These are phyloP conservation scores for Tylopilus subfusipes DNA, from an alignment of 768 basidiomycete genomes.

Conservation along the genomic window DNA sequence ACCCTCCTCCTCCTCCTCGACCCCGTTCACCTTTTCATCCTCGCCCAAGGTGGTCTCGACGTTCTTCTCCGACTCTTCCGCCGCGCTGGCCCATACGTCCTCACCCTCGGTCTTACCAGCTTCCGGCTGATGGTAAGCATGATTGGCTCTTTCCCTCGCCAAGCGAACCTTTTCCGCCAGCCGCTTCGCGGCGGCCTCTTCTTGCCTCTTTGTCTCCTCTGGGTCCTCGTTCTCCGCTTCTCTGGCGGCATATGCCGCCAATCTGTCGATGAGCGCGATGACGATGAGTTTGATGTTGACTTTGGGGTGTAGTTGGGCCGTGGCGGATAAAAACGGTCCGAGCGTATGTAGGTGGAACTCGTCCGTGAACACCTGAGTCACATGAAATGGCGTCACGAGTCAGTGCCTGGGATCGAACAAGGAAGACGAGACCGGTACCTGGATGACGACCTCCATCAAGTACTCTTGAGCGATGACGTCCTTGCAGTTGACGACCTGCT, in stretches of 20 bases:
- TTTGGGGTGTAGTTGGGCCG: slow-evolving; percentile 93
- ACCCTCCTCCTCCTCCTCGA: slow-evolving; percentile 24
- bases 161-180: slow-evolving; percentile 82
- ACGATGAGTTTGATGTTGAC: slow-evolving; percentile 99
- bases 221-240: slow-evolving; percentile 97
- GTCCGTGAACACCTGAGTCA: slow-evolving; percentile 88
- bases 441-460: slow-evolving; percentile 99
- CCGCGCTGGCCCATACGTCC: slow-evolving; percentile 26
- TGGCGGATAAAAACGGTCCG: slow-evolving; percentile 94
- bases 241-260: slow-evolving; percentile 93
- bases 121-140: slow-evolving; percentile 44
- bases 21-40: slow-evolving; percentile 16
- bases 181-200: slow-evolving; percentile 87
- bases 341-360: slow-evolving; percentile 96
- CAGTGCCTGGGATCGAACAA: not conserved
- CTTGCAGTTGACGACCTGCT: slow-evolving; percentile 98
- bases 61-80: slow-evolving; percentile 21
- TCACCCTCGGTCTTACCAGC: slow-evolving; percentile 16
- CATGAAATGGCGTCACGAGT: not conserved
- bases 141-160: slow-evolving; percentile 58
- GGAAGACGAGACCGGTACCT: slow-evolving; percentile 48
- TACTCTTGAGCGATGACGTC: slow-evolving; percentile 99
- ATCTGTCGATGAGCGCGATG: slow-evolving; percentile 92
- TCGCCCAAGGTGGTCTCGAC: slow-evolving; percentile 1
- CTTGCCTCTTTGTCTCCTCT: slow-evolving; percentile 88